Conservation (phyloP, 805 yeast genomes). For the Tetrapisispora nanseiensis region DNA sequence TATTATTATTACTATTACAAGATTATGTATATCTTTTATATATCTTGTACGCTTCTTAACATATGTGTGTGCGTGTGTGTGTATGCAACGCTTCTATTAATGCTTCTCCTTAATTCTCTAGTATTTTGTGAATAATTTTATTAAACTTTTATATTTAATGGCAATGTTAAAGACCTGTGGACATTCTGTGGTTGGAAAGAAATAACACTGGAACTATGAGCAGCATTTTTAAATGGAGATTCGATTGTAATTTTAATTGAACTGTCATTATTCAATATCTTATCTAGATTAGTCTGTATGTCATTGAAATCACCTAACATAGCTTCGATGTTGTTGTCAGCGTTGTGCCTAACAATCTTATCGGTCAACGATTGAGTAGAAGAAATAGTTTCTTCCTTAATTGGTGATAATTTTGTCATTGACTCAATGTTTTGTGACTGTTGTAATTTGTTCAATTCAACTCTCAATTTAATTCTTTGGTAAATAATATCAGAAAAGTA, state of each 20-base stretch:
- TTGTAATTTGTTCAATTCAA: constrained; percentile 21
- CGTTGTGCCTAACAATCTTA: neutral
- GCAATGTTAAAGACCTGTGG: constrained; percentile 24
- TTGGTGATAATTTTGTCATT: neutral
- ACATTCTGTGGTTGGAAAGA: constrained; percentile 13
- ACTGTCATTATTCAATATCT: neutral
- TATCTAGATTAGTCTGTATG: neutral
- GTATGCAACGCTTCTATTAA: too few relatives aligned
- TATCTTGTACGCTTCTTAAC: too few relatives aligned
- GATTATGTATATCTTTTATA: too few relatives aligned
- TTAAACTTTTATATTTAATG: constrained; percentile 23
- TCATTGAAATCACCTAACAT: constrained; percentile 7
- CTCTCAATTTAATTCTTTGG: constrained; percentile 20
- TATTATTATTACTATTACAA: too few relatives aligned
- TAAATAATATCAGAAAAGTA: constrained; percentile 21
- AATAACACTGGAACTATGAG: constrained; percentile 11
- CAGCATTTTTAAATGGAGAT: constrained; percentile 6
- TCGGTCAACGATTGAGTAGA: neutral
- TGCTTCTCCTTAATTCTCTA: too few relatives aligned
- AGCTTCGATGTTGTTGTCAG: constrained; percentile 4
- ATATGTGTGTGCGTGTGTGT: too few relatives aligned
- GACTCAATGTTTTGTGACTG: constrained; percentile 5
- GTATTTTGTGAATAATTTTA: neutral
- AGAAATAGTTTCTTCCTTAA: neutral
- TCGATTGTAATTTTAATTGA: constrained; percentile 3